Evolutionary conservation across 495 filamentous ascomycete genomes (phyloP).

Genomic region (Tuber magnatum): DNA sequence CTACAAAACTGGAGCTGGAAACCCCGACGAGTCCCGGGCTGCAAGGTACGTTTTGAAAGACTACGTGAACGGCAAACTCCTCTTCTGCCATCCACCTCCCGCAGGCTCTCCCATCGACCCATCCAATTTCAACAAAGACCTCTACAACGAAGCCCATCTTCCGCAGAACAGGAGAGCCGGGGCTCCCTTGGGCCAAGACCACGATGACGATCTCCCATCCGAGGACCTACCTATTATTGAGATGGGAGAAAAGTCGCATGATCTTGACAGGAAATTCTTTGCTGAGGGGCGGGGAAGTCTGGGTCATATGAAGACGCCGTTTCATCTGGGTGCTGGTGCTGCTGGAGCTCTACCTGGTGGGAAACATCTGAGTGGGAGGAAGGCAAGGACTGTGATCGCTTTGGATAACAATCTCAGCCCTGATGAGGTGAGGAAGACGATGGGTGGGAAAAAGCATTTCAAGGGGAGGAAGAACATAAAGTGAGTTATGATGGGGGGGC

Average conservation of each 20-base stretch:
- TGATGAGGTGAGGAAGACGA: slow-evolving; percentile 59
- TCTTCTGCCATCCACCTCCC: slow-evolving; percentile 85
- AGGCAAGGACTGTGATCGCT: slow-evolving; percentile 75
- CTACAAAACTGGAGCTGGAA: slow-evolving; percentile 74
- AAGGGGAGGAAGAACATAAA: slow-evolving; percentile 58
- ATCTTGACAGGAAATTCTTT: slow-evolving; percentile 83
- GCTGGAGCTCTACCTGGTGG: slow-evolving; percentile 57
- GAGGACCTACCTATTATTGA: slow-evolving; percentile 35
- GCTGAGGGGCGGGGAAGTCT: slow-evolving; percentile 53
- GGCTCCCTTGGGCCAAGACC: slow-evolving; percentile 42
- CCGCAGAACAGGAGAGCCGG: slow-evolving; percentile 60
- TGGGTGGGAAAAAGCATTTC: slow-evolving; percentile 86
- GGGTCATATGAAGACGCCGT: slow-evolving; percentile 69
- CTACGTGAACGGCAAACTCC: slow-evolving; percentile 90
- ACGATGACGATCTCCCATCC: slow-evolving; percentile 47
- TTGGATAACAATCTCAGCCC: slow-evolving; percentile 78
- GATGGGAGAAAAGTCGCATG: slow-evolving; percentile 62
- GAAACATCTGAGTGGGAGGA: slow-evolving; percentile 71
- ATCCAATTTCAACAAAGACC: slow-evolving; percentile 73
- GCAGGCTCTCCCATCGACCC: slow-evolving; percentile 58
- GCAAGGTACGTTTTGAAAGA: slow-evolving; percentile 90
- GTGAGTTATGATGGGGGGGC: background rate
- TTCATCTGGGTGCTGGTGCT: slow-evolving; percentile 77
- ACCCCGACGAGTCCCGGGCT: slow-evolving; percentile 87
- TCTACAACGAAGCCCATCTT: slow-evolving; percentile 73